A percentile compares a stretch with the other conserved stretches of the same genome.
Evolutionary conservation across 2,329 filamentous ascomycete genomes (phyloP).

Genomic region (Pseudogymnoascus sp.): DNA sequence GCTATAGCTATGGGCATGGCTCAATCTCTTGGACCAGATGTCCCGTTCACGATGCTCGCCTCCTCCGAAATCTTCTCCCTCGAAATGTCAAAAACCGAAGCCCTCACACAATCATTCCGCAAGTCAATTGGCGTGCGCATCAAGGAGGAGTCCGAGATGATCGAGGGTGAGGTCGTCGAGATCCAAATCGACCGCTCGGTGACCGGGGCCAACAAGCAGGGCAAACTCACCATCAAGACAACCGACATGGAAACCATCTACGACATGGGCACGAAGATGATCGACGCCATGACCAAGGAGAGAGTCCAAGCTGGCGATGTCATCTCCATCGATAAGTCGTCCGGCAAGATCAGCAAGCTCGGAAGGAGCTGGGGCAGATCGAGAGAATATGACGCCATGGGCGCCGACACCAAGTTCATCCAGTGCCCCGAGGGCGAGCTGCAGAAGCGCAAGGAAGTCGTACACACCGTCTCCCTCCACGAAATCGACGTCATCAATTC

Average conservation of each 20-base stretch:
- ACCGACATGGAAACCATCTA: slow-evolving; percentile 99
- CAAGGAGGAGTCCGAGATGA: slow-evolving; percentile 98
- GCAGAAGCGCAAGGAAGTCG: slow-evolving; percentile 92
- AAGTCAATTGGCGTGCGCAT: slow-evolving; percentile 97
- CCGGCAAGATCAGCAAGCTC: slow-evolving; percentile 94
- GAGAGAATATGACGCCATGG: slow-evolving; percentile 98
- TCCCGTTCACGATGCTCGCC: slow-evolving; percentile 92
- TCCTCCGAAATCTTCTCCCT: slow-evolving; percentile 97
- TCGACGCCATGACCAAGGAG: slow-evolving; percentile 98
- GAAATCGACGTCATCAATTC: slow-evolving; percentile 99
- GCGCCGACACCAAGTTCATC: slow-evolving; percentile 94
- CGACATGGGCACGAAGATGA: slow-evolving; percentile 99
- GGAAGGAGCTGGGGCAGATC: slow-evolving; percentile 91
- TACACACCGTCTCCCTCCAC: slow-evolving; percentile 93
- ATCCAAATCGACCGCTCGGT: slow-evolving; percentile 97
- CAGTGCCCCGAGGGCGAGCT: slow-evolving; percentile 96
- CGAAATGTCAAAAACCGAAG: slow-evolving; percentile 99
- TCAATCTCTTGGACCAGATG: slow-evolving; percentile 86
- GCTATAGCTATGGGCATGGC: slow-evolving; percentile 99
- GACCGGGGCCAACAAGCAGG: slow-evolving; percentile 93
- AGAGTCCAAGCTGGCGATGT: slow-evolving; percentile 98
- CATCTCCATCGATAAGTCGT: slow-evolving; percentile 97
- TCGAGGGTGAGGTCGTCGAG: slow-evolving; percentile 97
- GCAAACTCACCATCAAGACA: slow-evolving; percentile 98
- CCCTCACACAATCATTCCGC: slow-evolving; percentile 95